phyloP scores from a whole-genome alignment of 139 green algal species.

The Diplosphaera chodatii region DNA sequence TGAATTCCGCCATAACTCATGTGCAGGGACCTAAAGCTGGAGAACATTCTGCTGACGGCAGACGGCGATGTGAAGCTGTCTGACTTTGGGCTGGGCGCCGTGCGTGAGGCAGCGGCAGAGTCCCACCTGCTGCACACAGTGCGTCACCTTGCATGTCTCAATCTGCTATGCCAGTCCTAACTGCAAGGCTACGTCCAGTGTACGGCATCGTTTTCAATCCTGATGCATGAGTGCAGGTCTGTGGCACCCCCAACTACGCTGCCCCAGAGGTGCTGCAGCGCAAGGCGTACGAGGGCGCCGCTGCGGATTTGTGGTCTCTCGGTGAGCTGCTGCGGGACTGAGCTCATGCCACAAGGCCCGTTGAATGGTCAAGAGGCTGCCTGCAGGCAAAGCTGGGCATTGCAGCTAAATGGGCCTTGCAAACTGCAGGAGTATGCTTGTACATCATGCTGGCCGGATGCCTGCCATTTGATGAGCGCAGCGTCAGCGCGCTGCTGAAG shows the following conservation, averaged over 20 bases:
- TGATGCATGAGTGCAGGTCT: too few relatives aligned
- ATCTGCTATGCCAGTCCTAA: too few relatives aligned
- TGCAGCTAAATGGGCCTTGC: too few relatives aligned
- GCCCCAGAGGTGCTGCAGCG: constrained; percentile 60
- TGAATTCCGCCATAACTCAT: too few relatives aligned
- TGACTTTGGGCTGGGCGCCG: constrained; percentile 52
- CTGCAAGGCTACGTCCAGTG: too few relatives aligned
- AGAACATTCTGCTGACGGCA: constrained; percentile 49
- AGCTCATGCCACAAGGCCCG: too few relatives aligned
- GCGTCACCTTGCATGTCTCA: too few relatives aligned
- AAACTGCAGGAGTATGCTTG: constrained; percentile 39
- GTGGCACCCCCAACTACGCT: constrained; percentile 74
- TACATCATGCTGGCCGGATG: constrained; percentile 40
- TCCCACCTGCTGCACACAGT: constrained; percentile 44
- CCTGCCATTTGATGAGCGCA: constrained; percentile 52
- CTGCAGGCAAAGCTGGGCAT: too few relatives aligned
- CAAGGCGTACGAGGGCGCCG: constrained; percentile 37
- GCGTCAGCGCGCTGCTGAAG: constrained; percentile 25
- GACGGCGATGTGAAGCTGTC: constrained; percentile 45
- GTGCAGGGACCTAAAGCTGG: constrained; percentile 60
- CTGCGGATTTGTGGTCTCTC: constrained; percentile 29
- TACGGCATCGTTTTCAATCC: too few relatives aligned
- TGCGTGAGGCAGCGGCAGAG: constrained; percentile 6
- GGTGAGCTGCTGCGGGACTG: too few relatives aligned
- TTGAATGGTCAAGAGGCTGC: too few relatives aligned